Evolutionary conservation across 2,329 filamentous ascomycete species (phyloP), one percentile per base, ranked within the genome.

Genomic region (Ceratocystis variospora): DNA sequence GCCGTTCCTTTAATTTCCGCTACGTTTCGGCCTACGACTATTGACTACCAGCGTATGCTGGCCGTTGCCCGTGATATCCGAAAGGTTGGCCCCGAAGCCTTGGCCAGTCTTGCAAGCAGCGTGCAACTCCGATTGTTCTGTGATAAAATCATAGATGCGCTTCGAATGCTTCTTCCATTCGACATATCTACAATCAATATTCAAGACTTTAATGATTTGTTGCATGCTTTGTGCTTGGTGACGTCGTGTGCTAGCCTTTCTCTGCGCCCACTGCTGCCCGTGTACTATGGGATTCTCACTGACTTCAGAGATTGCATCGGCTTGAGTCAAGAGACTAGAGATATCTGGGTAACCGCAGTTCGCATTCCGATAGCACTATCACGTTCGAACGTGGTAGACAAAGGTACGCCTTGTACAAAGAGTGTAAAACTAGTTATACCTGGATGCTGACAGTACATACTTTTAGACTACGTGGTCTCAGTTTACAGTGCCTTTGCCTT

Each of bases 401-500:
- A 48, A 46, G 41, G 61, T 63, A 63, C n/a, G 17, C 28, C 19
- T 19, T 50, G 22, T 53, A 53, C 25, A n/a, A 41, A 41, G 1
- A 4, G 12, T 41, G 12, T 15, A 41, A 41, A 41, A 10, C 37
- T 41, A 41, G 37, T 0, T 15, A 41, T 41, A 28, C 48, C 22
- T 53, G 48, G 22, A 15, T 28, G 28, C 44, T 48, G 6, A 50
- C 61, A 37, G 17, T 33, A 3, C 19, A n/a, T 33, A 33, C 37
- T 15, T 53, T 28, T 10, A 61, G 19, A 44, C 25, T 63, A 65
- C 10, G 62, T 37, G 25, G 3, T 19, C 31, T 19, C 44, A 25
- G n/a, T 22, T 0, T 79, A 79, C 46, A 66, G 68, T 25, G 73
- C 75, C 3, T 73, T 80, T 63, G 75, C 75, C 1, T 71, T 73